Conservation (phyloP, 2,329 filamentous ascomycete species). For the Periconia sp. region DNA sequence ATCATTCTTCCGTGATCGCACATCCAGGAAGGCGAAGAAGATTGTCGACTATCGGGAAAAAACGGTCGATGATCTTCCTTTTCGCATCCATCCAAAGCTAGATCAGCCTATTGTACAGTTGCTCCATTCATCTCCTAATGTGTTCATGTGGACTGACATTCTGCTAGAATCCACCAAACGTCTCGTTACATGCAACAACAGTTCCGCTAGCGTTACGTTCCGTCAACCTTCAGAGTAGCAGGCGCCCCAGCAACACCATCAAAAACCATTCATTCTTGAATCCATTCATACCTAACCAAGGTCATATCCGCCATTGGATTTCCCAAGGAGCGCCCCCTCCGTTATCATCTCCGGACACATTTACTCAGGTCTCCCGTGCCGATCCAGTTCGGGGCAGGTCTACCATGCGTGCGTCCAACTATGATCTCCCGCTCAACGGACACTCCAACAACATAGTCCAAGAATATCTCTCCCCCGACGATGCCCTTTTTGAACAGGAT, state of each 20-base stretch:
- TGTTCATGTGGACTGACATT: too few relatives aligned
- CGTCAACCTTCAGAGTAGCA: neutral
- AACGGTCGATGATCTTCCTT: neutral
- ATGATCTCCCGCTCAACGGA: constrained; percentile 16
- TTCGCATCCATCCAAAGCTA: neutral
- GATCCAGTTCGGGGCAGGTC: constrained; percentile 2
- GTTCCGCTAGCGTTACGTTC: neutral
- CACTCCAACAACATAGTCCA: constrained; percentile 38
- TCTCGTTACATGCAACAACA: neutral
- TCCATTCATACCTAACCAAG: constrained; percentile 13
- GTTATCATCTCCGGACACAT: neutral
- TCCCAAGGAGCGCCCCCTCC: constrained; percentile 8
- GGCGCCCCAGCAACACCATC: constrained; percentile 4
- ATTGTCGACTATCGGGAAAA: neutral
- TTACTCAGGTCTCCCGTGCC: neutral
- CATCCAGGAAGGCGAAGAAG: neutral
- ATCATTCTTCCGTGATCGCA: neutral
- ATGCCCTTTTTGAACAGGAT: constrained; percentile 25
- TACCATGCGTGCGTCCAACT: constrained; percentile 20
- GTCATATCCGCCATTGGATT: constrained; percentile 17
- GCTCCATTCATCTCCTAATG: too few relatives aligned
- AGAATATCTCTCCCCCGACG: constrained; percentile 36
- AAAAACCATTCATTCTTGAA: constrained; percentile 9
- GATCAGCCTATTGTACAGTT: too few relatives aligned
- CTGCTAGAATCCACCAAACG: neutral